Conservation (phyloP, 148 eudicot species). For the Cornus kousa region DNA sequence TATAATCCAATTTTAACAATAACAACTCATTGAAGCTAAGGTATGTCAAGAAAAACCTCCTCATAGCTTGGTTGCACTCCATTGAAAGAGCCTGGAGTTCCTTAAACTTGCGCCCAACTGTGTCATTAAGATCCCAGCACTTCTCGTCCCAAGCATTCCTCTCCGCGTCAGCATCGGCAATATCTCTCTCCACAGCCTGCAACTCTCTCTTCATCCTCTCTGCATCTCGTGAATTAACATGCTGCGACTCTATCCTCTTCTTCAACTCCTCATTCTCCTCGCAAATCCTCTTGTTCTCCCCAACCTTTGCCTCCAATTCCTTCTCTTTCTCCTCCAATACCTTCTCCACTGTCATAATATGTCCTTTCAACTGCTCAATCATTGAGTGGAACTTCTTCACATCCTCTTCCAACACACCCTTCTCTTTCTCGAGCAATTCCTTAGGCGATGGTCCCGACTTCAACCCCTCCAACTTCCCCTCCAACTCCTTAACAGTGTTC, state of each 20-base stretch:
- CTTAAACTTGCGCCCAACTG: constrained; percentile 58
- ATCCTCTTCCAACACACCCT: constrained; percentile 54
- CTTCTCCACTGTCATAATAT: constrained; percentile 42
- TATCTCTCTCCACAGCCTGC: constrained; percentile 76
- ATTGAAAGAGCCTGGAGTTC: constrained; percentile 65
- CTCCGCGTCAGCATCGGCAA: constrained; percentile 62
- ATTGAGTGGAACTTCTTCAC: constrained; percentile 51
- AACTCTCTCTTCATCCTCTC: constrained; percentile 94
- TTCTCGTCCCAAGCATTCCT: constrained; percentile 85
- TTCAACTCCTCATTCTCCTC: constrained; percentile 84
- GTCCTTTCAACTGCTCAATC: constrained; percentile 44
- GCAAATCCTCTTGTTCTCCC: constrained; percentile 46
- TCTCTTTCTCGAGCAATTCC: constrained; percentile 57
- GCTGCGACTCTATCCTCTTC: constrained; percentile 70
- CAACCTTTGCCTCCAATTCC: constrained; percentile 54
- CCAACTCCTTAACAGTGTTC: constrained; percentile 42
- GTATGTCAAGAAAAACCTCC: constrained; percentile 39
- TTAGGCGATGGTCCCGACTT: constrained; percentile 52
- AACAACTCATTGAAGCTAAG: neutral
- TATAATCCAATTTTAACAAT: neutral
- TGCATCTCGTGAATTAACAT: constrained; percentile 79
- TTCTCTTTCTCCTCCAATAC: constrained; percentile 71
- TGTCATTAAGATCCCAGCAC: constrained; percentile 70
- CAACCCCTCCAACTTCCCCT: constrained; percentile 43
- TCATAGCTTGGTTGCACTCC: constrained; percentile 80